phyloP scores from a whole-genome alignment of 2,329 filamentous ascomycete species.

The Penicillium janthinellum region DNA sequence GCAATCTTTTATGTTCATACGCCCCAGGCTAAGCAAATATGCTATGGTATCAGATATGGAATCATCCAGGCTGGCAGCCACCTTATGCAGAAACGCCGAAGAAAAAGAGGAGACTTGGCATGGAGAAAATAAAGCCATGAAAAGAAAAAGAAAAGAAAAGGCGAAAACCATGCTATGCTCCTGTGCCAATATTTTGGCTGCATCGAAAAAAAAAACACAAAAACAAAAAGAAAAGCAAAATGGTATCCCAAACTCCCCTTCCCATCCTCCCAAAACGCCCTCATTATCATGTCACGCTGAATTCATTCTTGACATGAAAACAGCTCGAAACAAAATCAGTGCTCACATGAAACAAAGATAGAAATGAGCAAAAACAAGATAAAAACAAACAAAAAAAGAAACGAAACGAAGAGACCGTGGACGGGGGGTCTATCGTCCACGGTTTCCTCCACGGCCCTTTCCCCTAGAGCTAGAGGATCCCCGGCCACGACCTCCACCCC shows the following conservation, averaged over 20 bases:
- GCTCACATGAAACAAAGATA: not conserved
- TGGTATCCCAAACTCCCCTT: not conserved
- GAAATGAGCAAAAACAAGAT: not conserved
- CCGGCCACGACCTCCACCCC: not conserved
- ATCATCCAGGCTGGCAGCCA: not conserved
- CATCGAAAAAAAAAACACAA: not conserved
- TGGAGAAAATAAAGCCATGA: not conserved
- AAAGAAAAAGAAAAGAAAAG: not conserved
- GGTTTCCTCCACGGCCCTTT: not conserved
- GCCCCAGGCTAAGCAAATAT: not conserved
- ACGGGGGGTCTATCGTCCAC: not conserved
- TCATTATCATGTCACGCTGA: not conserved
- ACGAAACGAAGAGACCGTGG: not conserved
- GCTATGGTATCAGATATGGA: not conserved
- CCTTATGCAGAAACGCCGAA: not conserved
- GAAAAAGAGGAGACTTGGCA: not conserved
- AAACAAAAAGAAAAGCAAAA: not conserved
- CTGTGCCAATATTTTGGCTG: not conserved
- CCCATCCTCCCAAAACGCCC: not conserved
- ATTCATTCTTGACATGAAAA: not conserved
- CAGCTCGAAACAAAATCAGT: not conserved
- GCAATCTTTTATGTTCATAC: not conserved
- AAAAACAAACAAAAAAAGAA: not conserved
- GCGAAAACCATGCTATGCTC: not conserved
- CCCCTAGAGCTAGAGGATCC: not conserved